Percentiles rank a stretch among this genome's conserved stretches.
These are phyloP conservation scores for Aspergillus arachidicola DNA, from an alignment of 2,329 filamentous ascomycete genomes.

Conservation along the genomic window DNA sequence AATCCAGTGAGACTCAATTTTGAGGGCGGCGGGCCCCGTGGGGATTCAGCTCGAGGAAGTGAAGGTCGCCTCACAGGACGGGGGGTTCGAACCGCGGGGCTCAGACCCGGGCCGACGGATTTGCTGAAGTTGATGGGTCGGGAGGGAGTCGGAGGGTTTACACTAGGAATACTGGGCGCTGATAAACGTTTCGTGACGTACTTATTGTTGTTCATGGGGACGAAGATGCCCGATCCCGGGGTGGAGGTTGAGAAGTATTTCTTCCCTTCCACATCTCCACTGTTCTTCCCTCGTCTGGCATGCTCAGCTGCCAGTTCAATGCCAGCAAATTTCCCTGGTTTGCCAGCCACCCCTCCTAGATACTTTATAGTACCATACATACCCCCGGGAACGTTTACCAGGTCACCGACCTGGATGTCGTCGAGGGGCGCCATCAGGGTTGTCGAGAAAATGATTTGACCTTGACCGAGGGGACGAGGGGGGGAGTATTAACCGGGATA, in stretches of 20 bases:
- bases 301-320: slow-evolving; percentile 85
- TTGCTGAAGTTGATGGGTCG: slow-evolving; percentile 83
- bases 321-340: slow-evolving; percentile 88
- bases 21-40: slow-evolving; percentile 61
- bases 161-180: slow-evolving; percentile 39
- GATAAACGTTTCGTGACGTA: slow-evolving; percentile 60
- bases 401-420: slow-evolving; percentile 74
- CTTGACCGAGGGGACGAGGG: neutral
- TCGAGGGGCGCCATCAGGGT: slow-evolving; percentile 39
- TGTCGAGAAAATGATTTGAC: neutral
- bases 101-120: slow-evolving; percentile 75
- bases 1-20: slow-evolving; percentile 59
- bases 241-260: slow-evolving; percentile 79
- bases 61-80: slow-evolving; percentile 64
- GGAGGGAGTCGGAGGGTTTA: slow-evolving; percentile 70
- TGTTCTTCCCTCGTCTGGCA: slow-evolving; percentile 87
- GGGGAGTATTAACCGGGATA: slow-evolving; percentile 8
- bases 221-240: slow-evolving; percentile 87
- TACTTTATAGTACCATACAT: slow-evolving; percentile 92
- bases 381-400: slow-evolving; percentile 87
- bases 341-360: slow-evolving; percentile 81
- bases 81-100: slow-evolving; percentile 55
- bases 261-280: slow-evolving; percentile 85
- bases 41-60: slow-evolving; percentile 85
- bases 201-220: slow-evolving; percentile 78